Evolutionary conservation across 495 filamentous ascomycete genomes (phyloP).

Genomic region (Chaetomium tenue): DNA sequence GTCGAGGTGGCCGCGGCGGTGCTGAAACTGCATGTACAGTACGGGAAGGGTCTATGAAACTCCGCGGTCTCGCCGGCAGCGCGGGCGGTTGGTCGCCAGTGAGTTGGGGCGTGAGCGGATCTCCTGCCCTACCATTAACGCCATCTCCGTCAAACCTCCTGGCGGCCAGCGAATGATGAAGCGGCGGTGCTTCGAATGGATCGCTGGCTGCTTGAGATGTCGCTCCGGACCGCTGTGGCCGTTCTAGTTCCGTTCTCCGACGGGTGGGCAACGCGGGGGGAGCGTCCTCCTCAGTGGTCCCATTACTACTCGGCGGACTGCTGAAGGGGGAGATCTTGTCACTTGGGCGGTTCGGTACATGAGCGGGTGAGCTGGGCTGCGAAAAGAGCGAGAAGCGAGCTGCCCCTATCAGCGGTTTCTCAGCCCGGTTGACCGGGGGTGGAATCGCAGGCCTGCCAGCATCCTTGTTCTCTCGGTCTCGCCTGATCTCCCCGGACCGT

Average conservation of each 20-base stretch:
- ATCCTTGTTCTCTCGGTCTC: conserved; percentile 44
- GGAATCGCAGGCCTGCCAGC: conserved; percentile 38
- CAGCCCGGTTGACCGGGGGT: conserved; percentile 75
- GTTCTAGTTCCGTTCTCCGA: conserved; percentile 34
- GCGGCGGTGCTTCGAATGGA: conserved; percentile 51
- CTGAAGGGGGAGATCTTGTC: conserved; percentile 76
- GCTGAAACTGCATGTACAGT: conserved; percentile 30
- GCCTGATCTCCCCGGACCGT: conserved; percentile 41
- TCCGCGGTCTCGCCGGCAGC: conserved; percentile 56
- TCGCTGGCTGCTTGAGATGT: conserved; percentile 39
- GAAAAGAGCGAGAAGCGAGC: conserved; percentile 32
- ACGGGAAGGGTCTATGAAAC: conserved; percentile 34
- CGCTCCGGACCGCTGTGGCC: conserved; percentile 30
- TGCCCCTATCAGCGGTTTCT: conserved; percentile 68
- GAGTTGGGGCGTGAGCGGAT: conserved; percentile 33
- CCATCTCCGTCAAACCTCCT: conserved; percentile 43
- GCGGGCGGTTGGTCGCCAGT: conserved; percentile 56
- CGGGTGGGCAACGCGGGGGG: conserved; percentile 47
- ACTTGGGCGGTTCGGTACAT: conserved; percentile 33
- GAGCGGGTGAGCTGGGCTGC: conserved; percentile 31
- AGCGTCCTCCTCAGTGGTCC: conserved; percentile 50
- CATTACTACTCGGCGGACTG: conserved; percentile 80
- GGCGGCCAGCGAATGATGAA: conserved; percentile 48
- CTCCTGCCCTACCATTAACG: conserved; percentile 35
- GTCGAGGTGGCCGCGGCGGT: conserved; percentile 49